Percentiles rank a stretch among this genome's conserved stretches.
These are phyloP conservation scores for Avicennia marina DNA, from an alignment of 257 asterid genomes.

Conservation along the genomic window DNA sequence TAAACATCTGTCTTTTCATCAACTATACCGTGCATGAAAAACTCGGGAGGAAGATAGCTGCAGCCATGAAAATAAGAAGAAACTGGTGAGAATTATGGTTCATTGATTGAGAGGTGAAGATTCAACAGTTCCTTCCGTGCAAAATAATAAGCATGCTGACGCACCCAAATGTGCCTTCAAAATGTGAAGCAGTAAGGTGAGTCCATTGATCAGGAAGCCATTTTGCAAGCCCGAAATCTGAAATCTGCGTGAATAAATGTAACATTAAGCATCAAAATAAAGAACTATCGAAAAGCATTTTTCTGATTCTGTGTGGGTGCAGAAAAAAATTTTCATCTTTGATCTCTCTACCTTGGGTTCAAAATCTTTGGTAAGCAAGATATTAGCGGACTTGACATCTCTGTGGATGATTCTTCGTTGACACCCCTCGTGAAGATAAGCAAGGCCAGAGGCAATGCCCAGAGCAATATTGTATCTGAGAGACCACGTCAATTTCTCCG, in stretches of 20 bases:
- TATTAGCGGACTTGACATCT: conserved; percentile 90
- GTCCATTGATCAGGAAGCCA: conserved; percentile 99
- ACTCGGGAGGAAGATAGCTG: conserved; percentile 95
- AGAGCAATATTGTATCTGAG: conserved; percentile 61
- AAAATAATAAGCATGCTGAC: background rate
- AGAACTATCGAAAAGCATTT: no score
- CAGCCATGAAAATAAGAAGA: background rate
- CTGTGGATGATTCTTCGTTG: conserved; percentile 89
- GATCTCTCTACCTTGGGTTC: conserved; percentile 63
- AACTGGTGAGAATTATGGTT: background rate
- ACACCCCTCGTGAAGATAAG: conserved; percentile 96
- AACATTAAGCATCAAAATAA: background rate
- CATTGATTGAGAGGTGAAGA: background rate
- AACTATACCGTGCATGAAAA: conserved; percentile 80
- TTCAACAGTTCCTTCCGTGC: background rate
- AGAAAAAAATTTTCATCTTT: no score
- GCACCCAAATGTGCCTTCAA: conserved; percentile 96
- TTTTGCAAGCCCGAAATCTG: conserved; percentile 92
- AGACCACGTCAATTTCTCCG: conserved; percentile 55
- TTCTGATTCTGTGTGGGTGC: background rate
- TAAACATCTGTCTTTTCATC: conserved; percentile 95
- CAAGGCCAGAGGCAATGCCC: conserved; percentile 78
- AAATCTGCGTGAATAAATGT: conserved; percentile 42
- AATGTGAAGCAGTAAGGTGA: conserved; percentile 72
- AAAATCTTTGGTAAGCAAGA: conserved; percentile 76